Percentiles rank a stretch among this genome's conserved stretches.
phyloP scores from a whole-genome alignment of 805 yeast species.

The Saccharomyces kudriavzevii region DNA sequence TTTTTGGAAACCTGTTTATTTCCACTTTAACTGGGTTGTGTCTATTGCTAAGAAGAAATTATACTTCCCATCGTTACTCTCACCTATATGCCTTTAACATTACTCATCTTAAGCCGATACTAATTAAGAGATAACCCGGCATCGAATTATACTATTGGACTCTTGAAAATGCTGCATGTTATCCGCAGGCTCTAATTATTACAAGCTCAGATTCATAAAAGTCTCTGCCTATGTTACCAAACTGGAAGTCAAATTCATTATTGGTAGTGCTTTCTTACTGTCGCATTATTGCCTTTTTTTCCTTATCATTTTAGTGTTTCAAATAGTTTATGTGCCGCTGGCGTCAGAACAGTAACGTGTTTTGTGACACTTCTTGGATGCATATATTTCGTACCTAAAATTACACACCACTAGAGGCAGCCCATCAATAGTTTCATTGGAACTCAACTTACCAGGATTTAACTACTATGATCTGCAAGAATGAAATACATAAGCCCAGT shows the following conservation, averaged over 20 bases:
- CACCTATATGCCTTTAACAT: not conserved
- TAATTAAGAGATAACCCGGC: not conserved
- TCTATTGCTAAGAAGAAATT: not conserved
- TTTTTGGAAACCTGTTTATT: slow-evolving; percentile 16
- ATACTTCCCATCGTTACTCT: not conserved
- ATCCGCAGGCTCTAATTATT: not conserved
- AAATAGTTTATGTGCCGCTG: not conserved
- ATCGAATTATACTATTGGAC: not conserved
- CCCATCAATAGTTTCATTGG: not conserved
- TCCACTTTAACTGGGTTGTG: not conserved
- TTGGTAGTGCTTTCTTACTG: not conserved
- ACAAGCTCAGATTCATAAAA: too few relatives aligned
- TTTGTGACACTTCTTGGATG: not conserved
- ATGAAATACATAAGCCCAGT: not conserved
- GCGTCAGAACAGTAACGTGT: not conserved
- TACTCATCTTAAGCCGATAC: not conserved
- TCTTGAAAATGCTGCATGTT: not conserved
- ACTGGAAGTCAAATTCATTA: not conserved
- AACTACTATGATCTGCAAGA: not conserved
- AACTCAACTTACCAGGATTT: not conserved
- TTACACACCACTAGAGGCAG: not conserved
- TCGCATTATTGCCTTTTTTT: not conserved
- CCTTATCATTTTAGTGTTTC: too few relatives aligned
- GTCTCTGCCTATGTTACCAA: not conserved
- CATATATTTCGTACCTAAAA: not conserved